These are phyloP conservation scores for Alternaria hordeiaustralica DNA, from an alignment of 2,329 filamentous ascomycete genomes.

Conservation along the genomic window DNA sequence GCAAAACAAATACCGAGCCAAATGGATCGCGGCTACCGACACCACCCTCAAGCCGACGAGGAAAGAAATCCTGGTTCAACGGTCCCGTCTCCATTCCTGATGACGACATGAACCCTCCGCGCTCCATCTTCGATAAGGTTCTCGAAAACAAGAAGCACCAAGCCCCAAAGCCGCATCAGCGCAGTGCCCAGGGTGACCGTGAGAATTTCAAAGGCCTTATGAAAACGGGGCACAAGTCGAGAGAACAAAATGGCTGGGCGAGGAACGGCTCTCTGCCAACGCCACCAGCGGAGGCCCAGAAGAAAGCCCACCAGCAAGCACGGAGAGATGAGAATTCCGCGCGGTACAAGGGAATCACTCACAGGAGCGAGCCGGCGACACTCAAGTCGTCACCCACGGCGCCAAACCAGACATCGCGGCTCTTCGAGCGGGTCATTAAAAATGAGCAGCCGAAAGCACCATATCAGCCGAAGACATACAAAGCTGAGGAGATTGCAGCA, in stretches of 20 bases:
- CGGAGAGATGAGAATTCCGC: not conserved
- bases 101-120: constrained; percentile 13
- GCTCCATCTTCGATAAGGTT: constrained; percentile 24
- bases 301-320: constrained; percentile 10
- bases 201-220: constrained; percentile 21
- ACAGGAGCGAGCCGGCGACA: not conserved
- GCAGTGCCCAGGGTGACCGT: constrained; percentile 14
- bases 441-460: constrained; percentile 12
- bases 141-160: constrained; percentile 10
- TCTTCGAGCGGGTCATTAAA: constrained; percentile 13
- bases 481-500: constrained; percentile 12
- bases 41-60: not conserved
- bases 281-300: constrained; percentile 27
- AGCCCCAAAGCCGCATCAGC: constrained; percentile 6
- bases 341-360: not conserved
- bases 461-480: constrained; percentile 21
- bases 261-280: constrained; percentile 26
- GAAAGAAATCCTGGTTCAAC: constrained; percentile 13
- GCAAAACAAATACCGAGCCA: constrained; percentile 16
- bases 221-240: constrained; percentile 10
- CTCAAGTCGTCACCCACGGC: not conserved
- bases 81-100: constrained; percentile 27
- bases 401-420: constrained; percentile 11
- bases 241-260: constrained; percentile 1
- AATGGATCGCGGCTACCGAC: constrained; percentile 10